Percentiles rank a stretch among this genome's conserved stretches.
Conservation (phyloP, 2,329 filamentous ascomycete species). For the Nannizziopsis barbatae region DNA sequence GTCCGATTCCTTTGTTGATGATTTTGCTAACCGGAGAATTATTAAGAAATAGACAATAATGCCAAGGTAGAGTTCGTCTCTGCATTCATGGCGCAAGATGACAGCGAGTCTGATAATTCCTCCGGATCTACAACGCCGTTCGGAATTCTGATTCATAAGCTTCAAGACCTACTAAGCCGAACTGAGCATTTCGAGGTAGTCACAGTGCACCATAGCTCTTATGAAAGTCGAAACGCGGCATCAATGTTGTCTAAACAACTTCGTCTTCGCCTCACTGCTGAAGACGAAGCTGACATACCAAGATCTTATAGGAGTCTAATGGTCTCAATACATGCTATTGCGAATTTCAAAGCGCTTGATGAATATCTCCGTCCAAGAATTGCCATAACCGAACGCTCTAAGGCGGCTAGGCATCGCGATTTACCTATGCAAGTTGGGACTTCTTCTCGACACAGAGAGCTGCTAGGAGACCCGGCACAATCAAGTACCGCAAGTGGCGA, state of each 20-base stretch:
- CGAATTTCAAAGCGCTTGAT: constrained; percentile 91
- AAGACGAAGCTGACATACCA: constrained; percentile 59
- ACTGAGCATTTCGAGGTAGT: constrained; percentile 97
- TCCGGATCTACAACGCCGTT: constrained; percentile 69
- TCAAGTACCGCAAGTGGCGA: not conserved
- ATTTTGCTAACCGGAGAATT: constrained; percentile 2
- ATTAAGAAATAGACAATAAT: constrained; percentile 22
- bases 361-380: constrained; percentile 91
- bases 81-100: constrained; percentile 71
- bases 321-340: constrained; percentile 97
- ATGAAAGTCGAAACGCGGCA: constrained; percentile 52
- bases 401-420: constrained; percentile 47
- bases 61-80: constrained; percentile 78
- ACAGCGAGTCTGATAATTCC: constrained; percentile 49
- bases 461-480: constrained; percentile 24
- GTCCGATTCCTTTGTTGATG: constrained; percentile 4
- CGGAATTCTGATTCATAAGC: constrained; percentile 79
- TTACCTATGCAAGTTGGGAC: constrained; percentile 64
- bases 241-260: constrained; percentile 97
- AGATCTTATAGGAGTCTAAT: constrained; percentile 83
- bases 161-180: constrained; percentile 89
- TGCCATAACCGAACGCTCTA: constrained; percentile 62
- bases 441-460: constrained; percentile 51
- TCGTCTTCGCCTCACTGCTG: constrained; percentile 73
- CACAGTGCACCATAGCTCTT: constrained; percentile 69